Percentiles rank a stretch among this genome's conserved stretches.
These are phyloP conservation scores for Pythium oligandrum DNA, from an alignment of 352 stramenopile genomes.

Conservation along the genomic window DNA sequence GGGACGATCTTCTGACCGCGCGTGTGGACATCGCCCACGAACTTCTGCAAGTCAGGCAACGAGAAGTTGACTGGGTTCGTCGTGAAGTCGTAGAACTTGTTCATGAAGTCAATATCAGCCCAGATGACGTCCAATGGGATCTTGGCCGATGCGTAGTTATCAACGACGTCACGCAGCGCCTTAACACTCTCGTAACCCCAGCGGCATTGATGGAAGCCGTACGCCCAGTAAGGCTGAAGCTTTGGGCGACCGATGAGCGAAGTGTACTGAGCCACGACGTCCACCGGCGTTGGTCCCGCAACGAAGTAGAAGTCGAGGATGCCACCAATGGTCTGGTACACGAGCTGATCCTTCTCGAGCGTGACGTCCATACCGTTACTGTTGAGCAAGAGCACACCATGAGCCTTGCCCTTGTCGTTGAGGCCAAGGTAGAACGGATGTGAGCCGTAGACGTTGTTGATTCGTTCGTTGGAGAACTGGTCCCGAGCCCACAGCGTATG, in stretches of 20 bases:
- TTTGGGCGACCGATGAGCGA: conserved; percentile 40
- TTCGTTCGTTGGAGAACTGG: conserved; percentile 23
- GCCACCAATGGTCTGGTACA: conserved; percentile 46
- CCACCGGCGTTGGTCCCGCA: conserved; percentile 28
- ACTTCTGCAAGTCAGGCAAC: conserved; percentile 19
- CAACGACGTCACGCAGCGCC: conserved; percentile 21
- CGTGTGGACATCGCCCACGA: conserved; percentile 49
- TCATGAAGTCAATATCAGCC: conserved; percentile 59
- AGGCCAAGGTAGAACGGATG: conserved; percentile 51
- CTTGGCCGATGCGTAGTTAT: conserved; percentile 28
- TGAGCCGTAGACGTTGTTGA: conserved; percentile 48
- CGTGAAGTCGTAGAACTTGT: conserved; percentile 54
- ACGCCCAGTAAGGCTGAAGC: conserved; percentile 56
- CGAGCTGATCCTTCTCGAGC: conserved; percentile 25
- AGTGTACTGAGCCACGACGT: conserved; percentile 48
- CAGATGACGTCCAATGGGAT: conserved; percentile 47
- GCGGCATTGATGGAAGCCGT: conserved; percentile 60
- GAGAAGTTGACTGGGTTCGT: conserved; percentile 44
- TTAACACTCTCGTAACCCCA: conserved; percentile 28
- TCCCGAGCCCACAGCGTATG: conserved; percentile 44
- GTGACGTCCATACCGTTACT: no score
- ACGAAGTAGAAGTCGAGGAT: conserved; percentile 60
- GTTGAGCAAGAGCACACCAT: conserved; percentile 49
- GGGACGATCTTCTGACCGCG: conserved; percentile 61
- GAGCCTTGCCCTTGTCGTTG: conserved; percentile 26